Evolutionary conservation across 768 basidiomycete genomes (phyloP).

Genomic region (Mycena latifolia): DNA sequence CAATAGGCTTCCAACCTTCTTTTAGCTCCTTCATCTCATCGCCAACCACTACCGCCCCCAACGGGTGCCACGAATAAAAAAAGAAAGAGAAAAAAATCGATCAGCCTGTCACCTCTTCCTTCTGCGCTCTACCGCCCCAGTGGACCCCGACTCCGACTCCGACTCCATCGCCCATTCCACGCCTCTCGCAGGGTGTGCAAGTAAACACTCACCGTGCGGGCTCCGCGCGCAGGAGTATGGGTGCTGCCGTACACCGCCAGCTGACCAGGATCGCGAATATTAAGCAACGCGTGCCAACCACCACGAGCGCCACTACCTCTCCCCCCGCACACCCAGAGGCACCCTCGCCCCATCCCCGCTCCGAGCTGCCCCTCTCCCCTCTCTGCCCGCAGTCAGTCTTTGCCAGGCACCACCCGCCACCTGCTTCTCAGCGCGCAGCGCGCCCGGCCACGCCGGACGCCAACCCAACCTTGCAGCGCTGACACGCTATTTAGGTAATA

Average conservation of each 20-base stretch:
- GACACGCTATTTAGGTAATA: no score
- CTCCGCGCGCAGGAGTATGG: neutral
- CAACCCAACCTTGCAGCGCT: no score
- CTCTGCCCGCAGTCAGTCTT: no score
- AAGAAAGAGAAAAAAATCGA: conserved; percentile 13
- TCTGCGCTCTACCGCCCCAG: conserved; percentile 30
- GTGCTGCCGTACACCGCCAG: conserved; percentile 32
- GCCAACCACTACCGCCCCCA: conserved; percentile 18
- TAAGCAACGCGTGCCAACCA: conserved; percentile 18
- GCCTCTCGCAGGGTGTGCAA: conserved; percentile 16
- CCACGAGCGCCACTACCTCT: conserved; percentile 29
- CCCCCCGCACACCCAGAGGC: no score
- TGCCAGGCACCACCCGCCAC: no score
- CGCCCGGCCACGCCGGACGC: no score
- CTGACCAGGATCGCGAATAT: conserved; percentile 24
- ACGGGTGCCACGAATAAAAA: neutral
- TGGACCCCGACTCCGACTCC: conserved; percentile 32
- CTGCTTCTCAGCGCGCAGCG: no score
- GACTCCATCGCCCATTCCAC: conserved; percentile 32
- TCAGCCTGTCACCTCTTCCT: conserved; percentile 20
- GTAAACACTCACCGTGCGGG: neutral
- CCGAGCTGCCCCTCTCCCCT: no score
- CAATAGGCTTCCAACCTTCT: conserved; percentile 29
- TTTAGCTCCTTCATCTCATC: conserved; percentile 35
- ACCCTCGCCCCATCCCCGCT: no score